Evolutionary conservation across 352 stramenopile species (phyloP), one percentile per base, ranked within the genome.

Genomic region (Nothophytophthora sp.): DNA sequence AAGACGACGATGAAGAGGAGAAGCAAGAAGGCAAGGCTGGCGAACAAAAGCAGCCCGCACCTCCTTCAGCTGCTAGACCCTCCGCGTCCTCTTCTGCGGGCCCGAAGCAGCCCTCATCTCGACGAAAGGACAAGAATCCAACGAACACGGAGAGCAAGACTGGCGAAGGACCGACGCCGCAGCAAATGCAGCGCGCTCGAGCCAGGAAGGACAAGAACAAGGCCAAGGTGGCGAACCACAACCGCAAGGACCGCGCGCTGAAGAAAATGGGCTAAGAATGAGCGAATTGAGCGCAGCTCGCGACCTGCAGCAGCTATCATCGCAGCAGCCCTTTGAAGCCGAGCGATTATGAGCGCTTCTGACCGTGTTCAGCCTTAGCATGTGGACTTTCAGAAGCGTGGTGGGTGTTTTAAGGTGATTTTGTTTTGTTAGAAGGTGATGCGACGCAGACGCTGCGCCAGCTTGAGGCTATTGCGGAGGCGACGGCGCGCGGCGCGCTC

Each of bases 201-300:
- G 73, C 68, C 24, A 55, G 70, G 16, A 85, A 78, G 50, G 58
- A 73, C 28, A 85, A 81, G 67, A 92, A 91, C 76, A 94, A 94
- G 61, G 70, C 75, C 7, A 92, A 90, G 33, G 60, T 89, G 11
- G 81, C 57, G 0, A 94, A 94, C 43, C 84, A 94, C 57, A 65
- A 92, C 52, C 84, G 84, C 38, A 94, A 94, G 51, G 84, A 92
- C 37, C 77, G 82, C 9, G 84, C 84, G 8, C 62, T 90, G 23
- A 91, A 91, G 63, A 94, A 94, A 43, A 77, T 81, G 55, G 76
- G 79, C 22, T 83, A 67, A 61, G 40, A n/a, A 19, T 47, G 20
- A 34, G 19, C 35, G 15, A 27, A 10, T 18, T 33, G 42, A n/a
- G n/a, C n/a, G n/a, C n/a, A n/a, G n/a, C n/a, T n/a, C n/a, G n/a